Evolutionary conservation across 495 filamentous ascomycete genomes (phyloP).

Genomic region (Aspergillus conjunctus): DNA sequence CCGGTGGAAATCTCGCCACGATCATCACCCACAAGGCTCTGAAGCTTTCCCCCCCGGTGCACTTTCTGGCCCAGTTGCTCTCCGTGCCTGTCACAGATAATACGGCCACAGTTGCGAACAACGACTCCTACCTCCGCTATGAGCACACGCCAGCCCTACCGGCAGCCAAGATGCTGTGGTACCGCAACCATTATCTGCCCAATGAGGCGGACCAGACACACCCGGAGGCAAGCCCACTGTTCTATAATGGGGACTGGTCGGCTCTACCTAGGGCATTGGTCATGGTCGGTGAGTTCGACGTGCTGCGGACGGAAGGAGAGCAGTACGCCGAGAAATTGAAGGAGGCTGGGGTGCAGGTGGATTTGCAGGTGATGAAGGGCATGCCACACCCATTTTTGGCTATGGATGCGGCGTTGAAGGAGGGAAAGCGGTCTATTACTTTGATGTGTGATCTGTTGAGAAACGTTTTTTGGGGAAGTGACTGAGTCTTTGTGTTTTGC

Average conservation of each 20-base stretch:
- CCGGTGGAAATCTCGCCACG: slow-evolving; percentile 57
- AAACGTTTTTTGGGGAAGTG: slow-evolving; percentile 41
- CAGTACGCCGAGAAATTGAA: slow-evolving; percentile 50
- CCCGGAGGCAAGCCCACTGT: slow-evolving; percentile 57
- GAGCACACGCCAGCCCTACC: slow-evolving; percentile 53
- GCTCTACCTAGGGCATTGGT: slow-evolving; percentile 52
- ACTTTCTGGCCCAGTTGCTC: slow-evolving; percentile 54
- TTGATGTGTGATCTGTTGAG: slow-evolving; percentile 55
- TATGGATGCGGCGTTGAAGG: slow-evolving; percentile 58
- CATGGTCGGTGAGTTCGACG: slow-evolving; percentile 60
- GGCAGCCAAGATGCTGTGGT: slow-evolving; percentile 61
- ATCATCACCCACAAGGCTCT: slow-evolving; percentile 58
- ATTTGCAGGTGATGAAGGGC: slow-evolving; percentile 58
- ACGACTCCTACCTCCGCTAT: slow-evolving; percentile 50
- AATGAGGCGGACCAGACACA: slow-evolving; percentile 44
- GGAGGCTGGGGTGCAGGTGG: slow-evolving; percentile 55
- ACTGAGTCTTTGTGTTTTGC: background rate
- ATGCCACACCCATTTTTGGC: slow-evolving; percentile 66
- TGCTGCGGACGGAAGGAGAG: slow-evolving; percentile 55
- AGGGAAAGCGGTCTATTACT: slow-evolving; percentile 55
- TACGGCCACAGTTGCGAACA: slow-evolving; percentile 49
- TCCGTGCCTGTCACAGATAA: slow-evolving; percentile 63
- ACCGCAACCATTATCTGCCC: slow-evolving; percentile 58
- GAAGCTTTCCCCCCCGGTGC: slow-evolving; percentile 42
- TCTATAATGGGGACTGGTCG: slow-evolving; percentile 52